These are phyloP conservation scores for Rosa multiflora DNA, from an alignment of 306 rosid genomes.

Conservation along the genomic window DNA sequence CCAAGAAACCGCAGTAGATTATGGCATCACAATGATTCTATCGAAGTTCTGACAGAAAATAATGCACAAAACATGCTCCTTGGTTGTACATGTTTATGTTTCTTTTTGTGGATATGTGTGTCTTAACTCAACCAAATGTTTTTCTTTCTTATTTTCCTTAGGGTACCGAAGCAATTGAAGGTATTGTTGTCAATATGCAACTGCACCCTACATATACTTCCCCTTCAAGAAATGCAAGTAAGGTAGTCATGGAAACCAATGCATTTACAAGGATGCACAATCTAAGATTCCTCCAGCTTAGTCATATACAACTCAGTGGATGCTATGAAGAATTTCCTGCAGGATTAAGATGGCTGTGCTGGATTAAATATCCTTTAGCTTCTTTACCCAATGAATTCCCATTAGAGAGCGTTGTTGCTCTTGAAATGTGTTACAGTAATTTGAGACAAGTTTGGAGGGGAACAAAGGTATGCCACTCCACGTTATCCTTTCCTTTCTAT, in stretches of 20 bases:
- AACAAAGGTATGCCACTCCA: not conserved
- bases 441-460: not conserved
- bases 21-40: too few species aligned
- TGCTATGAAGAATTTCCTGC: constrained; percentile 1
- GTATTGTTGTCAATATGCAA: not conserved
- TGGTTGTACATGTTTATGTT: too few species aligned
- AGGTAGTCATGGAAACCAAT: not conserved
- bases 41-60: too few species aligned
- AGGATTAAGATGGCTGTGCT: constrained; percentile 6
- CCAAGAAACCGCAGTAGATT: too few species aligned
- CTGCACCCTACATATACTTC: not conserved
- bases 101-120: too few species aligned
- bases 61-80: too few species aligned
- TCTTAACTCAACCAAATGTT: not conserved
- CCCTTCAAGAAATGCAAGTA: not conserved
- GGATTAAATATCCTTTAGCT: not conserved
- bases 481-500: not conserved
- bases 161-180: not conserved
- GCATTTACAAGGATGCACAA: constrained; percentile 6
- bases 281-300: not conserved
- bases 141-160: not conserved
- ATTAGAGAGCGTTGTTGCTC: constrained; percentile 2
- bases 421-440: constrained; percentile 18
- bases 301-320: constrained; percentile 5
- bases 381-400: constrained; percentile 5